A percentile compares a stretch with the other conserved stretches of the same genome.
phyloP scores from a whole-genome alignment of 768 basidiomycete species.

The Filobasidium wieringae region DNA sequence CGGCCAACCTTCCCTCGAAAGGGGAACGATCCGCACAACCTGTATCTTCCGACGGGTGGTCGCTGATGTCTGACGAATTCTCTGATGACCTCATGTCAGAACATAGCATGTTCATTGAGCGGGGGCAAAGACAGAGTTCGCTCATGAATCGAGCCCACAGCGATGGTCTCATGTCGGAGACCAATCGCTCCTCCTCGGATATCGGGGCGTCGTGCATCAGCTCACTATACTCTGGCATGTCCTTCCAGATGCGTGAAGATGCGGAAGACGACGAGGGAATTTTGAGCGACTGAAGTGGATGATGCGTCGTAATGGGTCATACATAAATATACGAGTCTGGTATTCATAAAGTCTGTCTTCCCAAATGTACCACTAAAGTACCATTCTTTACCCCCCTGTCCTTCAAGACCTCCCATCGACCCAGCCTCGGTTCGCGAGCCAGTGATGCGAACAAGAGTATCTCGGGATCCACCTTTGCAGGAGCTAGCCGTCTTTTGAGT shows the following conservation, averaged over 20 bases:
- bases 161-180: no score
- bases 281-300: neutral
- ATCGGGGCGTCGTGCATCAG: neutral
- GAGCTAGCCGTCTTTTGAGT: conserved; percentile 3
- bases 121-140: no score
- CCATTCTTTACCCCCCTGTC: conserved; percentile 61
- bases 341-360: neutral
- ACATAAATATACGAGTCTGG: neutral
- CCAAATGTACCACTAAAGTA: conserved; percentile 48
- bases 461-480: conserved; percentile 30
- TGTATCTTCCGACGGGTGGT: no score
- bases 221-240: neutral
- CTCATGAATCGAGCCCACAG: no score
- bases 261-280: neutral
- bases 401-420: conserved; percentile 73
- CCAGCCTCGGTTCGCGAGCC: conserved; percentile 78
- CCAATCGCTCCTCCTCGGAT: neutral
- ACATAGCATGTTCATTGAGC: no score
- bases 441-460: conserved; percentile 61
- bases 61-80: no score
- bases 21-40: no score
- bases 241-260: neutral
- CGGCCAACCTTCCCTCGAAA: no score
- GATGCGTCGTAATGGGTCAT: neutral
- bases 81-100: no score